A percentile compares a stretch with the other conserved stretches of the same genome.
Evolutionary conservation across 108 stramenopile species (phyloP).

Genomic region (Pseudonitzschia pungens): DNA sequence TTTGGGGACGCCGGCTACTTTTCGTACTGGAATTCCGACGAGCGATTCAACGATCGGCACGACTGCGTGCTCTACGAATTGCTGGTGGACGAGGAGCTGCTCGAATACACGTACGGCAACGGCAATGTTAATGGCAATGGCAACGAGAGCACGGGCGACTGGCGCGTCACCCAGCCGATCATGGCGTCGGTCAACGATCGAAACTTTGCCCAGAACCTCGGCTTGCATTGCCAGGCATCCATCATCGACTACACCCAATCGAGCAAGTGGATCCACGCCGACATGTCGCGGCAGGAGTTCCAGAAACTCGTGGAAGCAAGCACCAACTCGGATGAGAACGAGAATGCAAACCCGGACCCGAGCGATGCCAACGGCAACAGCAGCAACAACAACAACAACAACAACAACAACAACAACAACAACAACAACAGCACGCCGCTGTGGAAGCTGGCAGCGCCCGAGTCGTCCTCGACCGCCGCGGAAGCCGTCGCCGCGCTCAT

Average conservation of each 20-base stretch:
- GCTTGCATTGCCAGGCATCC: slow-evolving; percentile 70
- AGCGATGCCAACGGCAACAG: too few species aligned
- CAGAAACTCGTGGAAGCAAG: slow-evolving; percentile 11
- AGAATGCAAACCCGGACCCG: too few species aligned
- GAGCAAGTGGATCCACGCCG: slow-evolving; percentile 72
- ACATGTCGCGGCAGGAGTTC: slow-evolving; percentile 74
- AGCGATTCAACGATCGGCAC: slow-evolving; percentile 40
- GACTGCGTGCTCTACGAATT: slow-evolving; percentile 70
- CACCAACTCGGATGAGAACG: too few species aligned
- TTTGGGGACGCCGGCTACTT: slow-evolving; percentile 65
- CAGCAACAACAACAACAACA: neutral
- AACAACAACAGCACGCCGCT: slow-evolving; percentile 34
- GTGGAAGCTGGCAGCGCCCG: slow-evolving; percentile 61
- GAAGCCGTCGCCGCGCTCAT: slow-evolving; percentile 64
- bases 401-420: neutral
- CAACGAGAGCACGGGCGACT: neutral
- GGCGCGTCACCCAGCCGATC: slow-evolving; percentile 36
- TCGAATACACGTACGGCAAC: too few species aligned
- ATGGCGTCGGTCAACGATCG: slow-evolving; percentile 59
- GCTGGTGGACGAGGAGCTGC: slow-evolving; percentile 57
- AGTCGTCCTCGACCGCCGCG: slow-evolving; percentile 45
- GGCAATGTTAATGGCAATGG: too few species aligned
- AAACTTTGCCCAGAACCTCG: slow-evolving; percentile 55
- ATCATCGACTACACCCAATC: slow-evolving; percentile 51
- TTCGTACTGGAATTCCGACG: slow-evolving; percentile 54